Evolutionary conservation across 2,329 filamentous ascomycete genomes (phyloP).

Genomic region (Pseudocercospora vitis): DNA sequence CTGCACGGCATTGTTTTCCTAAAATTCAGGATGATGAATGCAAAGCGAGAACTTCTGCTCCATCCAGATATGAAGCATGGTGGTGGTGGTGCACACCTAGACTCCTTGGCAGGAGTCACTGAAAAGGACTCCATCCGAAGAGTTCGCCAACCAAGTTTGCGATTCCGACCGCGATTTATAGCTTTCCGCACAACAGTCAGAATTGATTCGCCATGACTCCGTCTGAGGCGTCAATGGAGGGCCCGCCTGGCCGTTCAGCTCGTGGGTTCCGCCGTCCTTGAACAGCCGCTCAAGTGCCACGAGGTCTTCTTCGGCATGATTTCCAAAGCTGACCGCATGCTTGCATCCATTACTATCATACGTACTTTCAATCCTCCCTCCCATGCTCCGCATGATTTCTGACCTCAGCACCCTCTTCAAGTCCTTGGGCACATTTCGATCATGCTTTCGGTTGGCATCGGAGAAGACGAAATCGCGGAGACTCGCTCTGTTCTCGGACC

Average conservation of each 20-base stretch:
- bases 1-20: too few species aligned
- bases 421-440: conserved; percentile 18
- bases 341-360: conserved; percentile 17
- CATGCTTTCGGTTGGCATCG: conserved; percentile 21
- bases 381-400: conserved; percentile 14
- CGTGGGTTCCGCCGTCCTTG: background rate
- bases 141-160: too few species aligned
- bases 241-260: background rate
- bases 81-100: too few species aligned
- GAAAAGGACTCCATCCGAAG: too few species aligned
- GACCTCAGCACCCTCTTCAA: conserved; percentile 21
- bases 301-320: conserved; percentile 13
- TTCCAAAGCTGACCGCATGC: conserved; percentile 19
- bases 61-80: too few species aligned
- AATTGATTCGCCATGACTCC: too few species aligned
- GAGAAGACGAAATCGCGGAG: conserved; percentile 23
- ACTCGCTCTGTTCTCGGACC: conserved; percentile 19
- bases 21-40: too few species aligned
- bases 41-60: too few species aligned
- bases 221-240: too few species aligned
- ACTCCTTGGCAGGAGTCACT: too few species aligned
- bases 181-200: too few species aligned
- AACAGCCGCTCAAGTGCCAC: conserved; percentile 19
- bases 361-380: conserved; percentile 17
- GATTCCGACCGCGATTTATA: too few species aligned